These are phyloP conservation scores for Botrytis pseudocinerea DNA, from an alignment of 2,329 filamentous ascomycete genomes.

Conservation along the genomic window DNA sequence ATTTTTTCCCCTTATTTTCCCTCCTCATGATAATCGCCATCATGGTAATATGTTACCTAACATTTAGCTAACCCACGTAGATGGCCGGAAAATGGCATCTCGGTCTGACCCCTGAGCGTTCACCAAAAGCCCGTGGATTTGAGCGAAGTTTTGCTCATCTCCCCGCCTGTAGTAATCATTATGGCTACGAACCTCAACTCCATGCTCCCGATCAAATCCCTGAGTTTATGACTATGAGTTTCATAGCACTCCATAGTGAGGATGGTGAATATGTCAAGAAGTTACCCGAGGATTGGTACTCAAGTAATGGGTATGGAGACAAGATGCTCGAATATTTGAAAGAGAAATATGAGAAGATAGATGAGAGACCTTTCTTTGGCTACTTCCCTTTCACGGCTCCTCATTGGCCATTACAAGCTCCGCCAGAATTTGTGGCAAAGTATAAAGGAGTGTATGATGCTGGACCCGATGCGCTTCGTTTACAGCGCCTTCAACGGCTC, in stretches of 20 bases:
- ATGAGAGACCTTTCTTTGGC: slow-evolving; percentile 48
- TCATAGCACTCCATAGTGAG: neutral
- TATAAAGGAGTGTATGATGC: neutral
- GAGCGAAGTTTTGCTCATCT: neutral
- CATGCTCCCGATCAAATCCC: neutral
- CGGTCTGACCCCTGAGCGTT: neutral
- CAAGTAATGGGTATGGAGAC: slow-evolving; percentile 22
- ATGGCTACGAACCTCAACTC: neutral
- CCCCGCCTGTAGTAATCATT: neutral
- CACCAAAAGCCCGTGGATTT: neutral
- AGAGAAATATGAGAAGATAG: slow-evolving; percentile 20
- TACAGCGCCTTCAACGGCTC: neutral
- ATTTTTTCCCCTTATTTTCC: neutral
- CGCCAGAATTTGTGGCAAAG: neutral
- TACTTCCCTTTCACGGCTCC: slow-evolving; percentile 55
- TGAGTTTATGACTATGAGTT: neutral
- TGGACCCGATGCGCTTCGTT: neutral
- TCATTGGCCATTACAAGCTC: slow-evolving; percentile 37
- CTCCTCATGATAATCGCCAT: neutral
- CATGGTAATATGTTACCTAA: neutral
- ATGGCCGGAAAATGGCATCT: neutral
- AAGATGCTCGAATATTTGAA: slow-evolving; percentile 27
- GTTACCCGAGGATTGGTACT: neutral
- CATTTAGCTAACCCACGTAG: neutral
- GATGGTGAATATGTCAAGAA: neutral